Base-by-base conservation (phyloP, 2,329 filamentous ascomycete species). In the Cladophialophora immunda region DNA sequence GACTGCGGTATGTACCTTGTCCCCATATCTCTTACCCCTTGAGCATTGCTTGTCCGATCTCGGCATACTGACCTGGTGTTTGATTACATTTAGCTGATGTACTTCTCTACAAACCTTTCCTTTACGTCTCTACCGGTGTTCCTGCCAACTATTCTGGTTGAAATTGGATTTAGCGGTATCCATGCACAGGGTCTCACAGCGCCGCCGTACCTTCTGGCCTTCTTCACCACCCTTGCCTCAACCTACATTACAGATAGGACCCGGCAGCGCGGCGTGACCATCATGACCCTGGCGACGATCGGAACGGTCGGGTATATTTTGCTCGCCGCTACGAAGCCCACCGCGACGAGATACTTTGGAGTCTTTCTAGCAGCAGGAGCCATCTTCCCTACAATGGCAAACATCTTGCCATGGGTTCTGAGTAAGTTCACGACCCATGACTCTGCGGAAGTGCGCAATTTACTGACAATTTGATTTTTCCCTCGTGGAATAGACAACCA, bases 161-260 rank as follows among this genome's bases (percentile, higher is more conserved):
- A 86, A 62, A 91, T 93, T 87, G 90, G 90, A 9, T 92, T 89
- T 77, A 85, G 84, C 0, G 80, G 84, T 15, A 84, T 92, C 67
- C 82, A 88, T 65, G 88, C 91, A 0, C 90, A 93, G 77, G 91
- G 90, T 0, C 83, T 93, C 13, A 89, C 89, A 0, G 89, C 90
- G 0, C 90, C 90, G 0, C 89, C 90, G 0, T 92, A 90, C 76
- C 87, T 92, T 72, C 77, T 90, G 17, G 84, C 89, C 1, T 92
- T 90, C 74, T 71, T 90, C 13, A 78, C 87, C 25, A 90, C 87
- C 55, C 83, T 92, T 66, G 72, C 74, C 9, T 86, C 86, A 1
- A 88, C 88, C 4, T 90, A 83, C 75, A 75, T 91, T 38, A 88
- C 89, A n/a, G 90, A 92, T 78, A 83, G 82, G 15, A 82, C 84